phyloP scores from a whole-genome alignment of 2,329 filamentous ascomycete genomes.

The Ascochyta viciae-villosae region DNA sequence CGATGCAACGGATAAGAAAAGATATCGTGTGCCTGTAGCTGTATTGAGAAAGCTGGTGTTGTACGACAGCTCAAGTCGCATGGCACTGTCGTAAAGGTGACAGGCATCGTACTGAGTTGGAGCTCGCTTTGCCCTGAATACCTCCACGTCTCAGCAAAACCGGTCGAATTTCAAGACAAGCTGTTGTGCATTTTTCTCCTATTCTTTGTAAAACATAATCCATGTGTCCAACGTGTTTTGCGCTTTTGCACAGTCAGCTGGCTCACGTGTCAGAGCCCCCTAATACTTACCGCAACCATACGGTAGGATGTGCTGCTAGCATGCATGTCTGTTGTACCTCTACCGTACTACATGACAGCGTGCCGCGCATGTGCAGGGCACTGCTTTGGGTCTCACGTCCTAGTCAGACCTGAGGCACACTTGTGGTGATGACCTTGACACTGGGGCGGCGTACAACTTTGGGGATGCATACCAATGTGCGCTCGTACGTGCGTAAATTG shows the following conservation, averaged over 20 bases:
- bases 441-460: neutral
- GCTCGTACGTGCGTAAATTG: neutral
- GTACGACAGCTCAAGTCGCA: slow-evolving; percentile 2
- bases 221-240: too few species aligned
- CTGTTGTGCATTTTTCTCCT: too few species aligned
- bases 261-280: too few species aligned
- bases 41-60: neutral
- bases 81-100: neutral
- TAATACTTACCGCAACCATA: neutral
- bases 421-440: neutral
- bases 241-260: too few species aligned
- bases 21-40: neutral
- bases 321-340: slow-evolving; percentile 7
- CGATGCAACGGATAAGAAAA: slow-evolving; percentile 3
- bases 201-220: too few species aligned
- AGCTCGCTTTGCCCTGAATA: neutral
- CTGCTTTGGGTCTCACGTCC: slow-evolving; percentile 14
- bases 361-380: slow-evolving; percentile 15
- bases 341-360: slow-evolving; percentile 14
- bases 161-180: too few species aligned
- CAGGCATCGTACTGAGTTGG: neutral
- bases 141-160: too few species aligned
- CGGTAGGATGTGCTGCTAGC: neutral
- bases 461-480: neutral
- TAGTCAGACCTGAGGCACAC: slow-evolving; percentile 4